Conservation (phyloP, 2,329 filamentous ascomycete genomes). For the Capronia americana region DNA sequence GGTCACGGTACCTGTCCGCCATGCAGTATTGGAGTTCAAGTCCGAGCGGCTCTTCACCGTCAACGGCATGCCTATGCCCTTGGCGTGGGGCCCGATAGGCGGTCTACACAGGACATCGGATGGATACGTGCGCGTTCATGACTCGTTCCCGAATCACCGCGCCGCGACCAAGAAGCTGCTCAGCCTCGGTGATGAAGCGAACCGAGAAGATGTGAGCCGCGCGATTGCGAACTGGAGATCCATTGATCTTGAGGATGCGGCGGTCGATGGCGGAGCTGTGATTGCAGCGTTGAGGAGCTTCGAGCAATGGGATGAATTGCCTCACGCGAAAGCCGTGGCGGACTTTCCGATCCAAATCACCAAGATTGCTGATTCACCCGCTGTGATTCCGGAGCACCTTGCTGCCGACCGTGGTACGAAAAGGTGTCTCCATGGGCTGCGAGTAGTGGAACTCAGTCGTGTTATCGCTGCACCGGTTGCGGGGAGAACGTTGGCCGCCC, state of each 20-base stretch:
- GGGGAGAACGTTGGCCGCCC: constrained; percentile 48
- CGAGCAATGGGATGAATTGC: constrained; percentile 58
- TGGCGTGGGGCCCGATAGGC: constrained; percentile 54
- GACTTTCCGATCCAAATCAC: constrained; percentile 56
- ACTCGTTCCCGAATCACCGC: constrained; percentile 60
- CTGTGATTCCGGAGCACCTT: background rate
- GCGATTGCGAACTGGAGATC: constrained; percentile 51
- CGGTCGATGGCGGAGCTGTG: constrained; percentile 50
- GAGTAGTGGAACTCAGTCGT: constrained; percentile 48
- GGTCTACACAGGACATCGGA: constrained; percentile 60
- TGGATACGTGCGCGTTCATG: constrained; percentile 63
- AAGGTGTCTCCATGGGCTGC: constrained; percentile 51
- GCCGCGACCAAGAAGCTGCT: constrained; percentile 54
- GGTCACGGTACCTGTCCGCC: constrained; percentile 53
- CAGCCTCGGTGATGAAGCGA: constrained; percentile 45
- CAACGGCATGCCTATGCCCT: constrained; percentile 45
- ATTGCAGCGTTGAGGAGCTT: constrained; percentile 60
- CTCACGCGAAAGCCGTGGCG: constrained; percentile 54
- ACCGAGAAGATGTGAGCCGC: constrained; percentile 49
- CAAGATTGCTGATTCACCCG: constrained; percentile 42
- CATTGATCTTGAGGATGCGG: constrained; percentile 57
- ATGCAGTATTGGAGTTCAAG: constrained; percentile 61
- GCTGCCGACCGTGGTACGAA: background rate
- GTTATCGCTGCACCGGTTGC: constrained; percentile 50
- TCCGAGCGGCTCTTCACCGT: constrained; percentile 60